phyloP scores from a whole-genome alignment of 495 filamentous ascomycete species.

The Penicillium dipodomyicola region DNA sequence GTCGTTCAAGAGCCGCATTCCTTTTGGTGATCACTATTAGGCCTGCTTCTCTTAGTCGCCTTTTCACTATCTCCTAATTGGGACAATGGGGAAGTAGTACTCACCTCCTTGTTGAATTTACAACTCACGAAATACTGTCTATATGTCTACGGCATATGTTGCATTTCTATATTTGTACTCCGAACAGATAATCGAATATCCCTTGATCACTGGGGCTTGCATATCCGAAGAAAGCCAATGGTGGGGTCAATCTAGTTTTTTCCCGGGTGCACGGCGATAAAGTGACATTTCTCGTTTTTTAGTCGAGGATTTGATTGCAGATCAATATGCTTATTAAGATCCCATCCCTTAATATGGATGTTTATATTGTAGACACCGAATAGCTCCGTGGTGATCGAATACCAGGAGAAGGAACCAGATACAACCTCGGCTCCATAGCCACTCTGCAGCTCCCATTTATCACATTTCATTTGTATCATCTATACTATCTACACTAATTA shows the following conservation, averaged over 20 bases:
- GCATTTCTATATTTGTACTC: background rate
- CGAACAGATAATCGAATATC: background rate
- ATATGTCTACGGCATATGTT: background rate
- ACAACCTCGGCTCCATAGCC: background rate
- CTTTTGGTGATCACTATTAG: background rate
- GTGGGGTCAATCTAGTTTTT: slow-evolving; percentile 5
- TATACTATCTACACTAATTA: background rate
- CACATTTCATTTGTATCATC: background rate
- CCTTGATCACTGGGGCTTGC: background rate
- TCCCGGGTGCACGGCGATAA: background rate
- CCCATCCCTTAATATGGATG: background rate
- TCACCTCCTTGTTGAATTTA: background rate
- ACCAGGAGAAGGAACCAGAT: background rate
- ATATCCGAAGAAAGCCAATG: background rate
- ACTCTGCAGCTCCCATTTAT: background rate
- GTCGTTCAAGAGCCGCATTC: slow-evolving; percentile 9
- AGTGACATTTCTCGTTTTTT: slow-evolving; percentile 3
- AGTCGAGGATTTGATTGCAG: background rate
- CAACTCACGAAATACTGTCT: background rate
- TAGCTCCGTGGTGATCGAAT: background rate
- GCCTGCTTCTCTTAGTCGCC: slow-evolving; percentile 1
- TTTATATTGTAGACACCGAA: background rate
- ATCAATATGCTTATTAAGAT: background rate
- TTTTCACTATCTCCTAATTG: background rate
- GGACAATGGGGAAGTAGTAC: background rate